Evolutionary conservation across 2,329 filamentous ascomycete species (phyloP).

Genomic region (Fusarium albidum): DNA sequence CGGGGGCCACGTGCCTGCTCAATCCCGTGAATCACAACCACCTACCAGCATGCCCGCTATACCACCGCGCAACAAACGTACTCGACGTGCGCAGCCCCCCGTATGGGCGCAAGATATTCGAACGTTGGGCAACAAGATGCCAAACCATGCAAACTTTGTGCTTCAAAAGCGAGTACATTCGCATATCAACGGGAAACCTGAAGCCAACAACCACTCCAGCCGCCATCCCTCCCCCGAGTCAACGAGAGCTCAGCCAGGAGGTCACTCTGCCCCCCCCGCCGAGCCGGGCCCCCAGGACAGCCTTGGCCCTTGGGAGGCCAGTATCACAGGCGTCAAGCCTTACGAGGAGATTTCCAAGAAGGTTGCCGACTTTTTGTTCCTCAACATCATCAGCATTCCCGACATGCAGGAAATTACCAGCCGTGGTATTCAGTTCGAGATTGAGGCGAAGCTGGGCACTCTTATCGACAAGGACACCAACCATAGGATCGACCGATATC

Average conservation of each 20-base stretch:
- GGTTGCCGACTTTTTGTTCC: slow-evolving; percentile 84
- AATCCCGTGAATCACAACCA: slow-evolving; percentile 34
- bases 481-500: slow-evolving; percentile 71
- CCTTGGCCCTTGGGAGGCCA: slow-evolving; percentile 69
- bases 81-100: slow-evolving; percentile 50
- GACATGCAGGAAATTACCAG: slow-evolving; percentile 70
- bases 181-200: slow-evolving; percentile 50
- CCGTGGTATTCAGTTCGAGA: slow-evolving; percentile 80
- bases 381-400: slow-evolving; percentile 72
- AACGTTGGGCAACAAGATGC: slow-evolving; percentile 46
- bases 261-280: slow-evolving; percentile 30
- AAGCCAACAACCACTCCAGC: slow-evolving; percentile 51
- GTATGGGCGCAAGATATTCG: slow-evolving; percentile 57
- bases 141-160: slow-evolving; percentile 44
- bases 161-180: slow-evolving; percentile 39
- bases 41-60: slow-evolving; percentile 43
- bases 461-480: slow-evolving; percentile 78
- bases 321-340: slow-evolving; percentile 74
- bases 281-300: slow-evolving; percentile 45
- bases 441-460: slow-evolving; percentile 92
- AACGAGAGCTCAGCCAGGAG: slow-evolving; percentile 31
- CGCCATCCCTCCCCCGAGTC: slow-evolving; percentile 45
- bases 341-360: slow-evolving; percentile 77
- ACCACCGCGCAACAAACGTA: slow-evolving; percentile 50
- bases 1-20: slow-evolving; percentile 42